Base-by-base conservation (phyloP, 2,329 filamentous ascomycete species). In the Scortechinia acanthostroma region DNA sequence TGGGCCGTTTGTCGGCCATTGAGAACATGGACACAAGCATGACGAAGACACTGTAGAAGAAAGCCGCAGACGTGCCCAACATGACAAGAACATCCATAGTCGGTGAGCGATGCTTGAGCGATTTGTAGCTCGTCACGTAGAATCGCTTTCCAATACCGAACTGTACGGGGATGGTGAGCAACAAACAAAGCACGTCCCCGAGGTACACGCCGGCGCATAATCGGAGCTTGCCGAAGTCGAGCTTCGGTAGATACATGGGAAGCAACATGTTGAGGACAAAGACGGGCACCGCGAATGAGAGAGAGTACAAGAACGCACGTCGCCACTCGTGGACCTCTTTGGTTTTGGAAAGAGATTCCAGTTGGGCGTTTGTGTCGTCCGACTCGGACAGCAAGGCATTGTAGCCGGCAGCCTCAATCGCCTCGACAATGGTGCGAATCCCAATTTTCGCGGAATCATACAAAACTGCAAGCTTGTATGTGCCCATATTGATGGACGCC, bases 1-100 rank as follows among this genome's bases (percentile, higher is more conserved):
- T 83, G 1, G 93, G 93, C 42, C 88, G 79, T 2, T 74, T 77
- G 59, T 97, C 89, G 4, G 89, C 87, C 19, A 79, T 70, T n/a
- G 78, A 71, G 14, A 87, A 52, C 17, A 97, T 61, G 0, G 90
- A 94, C 15, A 97, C 81, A 3, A 84, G 45, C 89, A 98, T 96
- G 15, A 89, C 80, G 42, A 88, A 80, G 53, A 90, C 68, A 61
- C 91, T 97, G 68, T 96, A 98, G 64, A 95, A 93, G 69, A 97
- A 98, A 17, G 93, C 93, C 19, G 90, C 86, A 0, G 91, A 95
- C 4, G 93, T 98, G 44, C 93, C 93, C 16, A 98, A 70, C 47
- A 95, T 88, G 45, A 98, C 88, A 19, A 98, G 74, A 1, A 97
- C 93, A 59, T 98, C 93, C 93, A 98, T 98, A 1, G 93, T 98